Evolutionary conservation across 306 rosid genomes (phyloP), one percentile per base, ranked within the genome.

Genomic region (Herpetospermum pedunculosum): DNA sequence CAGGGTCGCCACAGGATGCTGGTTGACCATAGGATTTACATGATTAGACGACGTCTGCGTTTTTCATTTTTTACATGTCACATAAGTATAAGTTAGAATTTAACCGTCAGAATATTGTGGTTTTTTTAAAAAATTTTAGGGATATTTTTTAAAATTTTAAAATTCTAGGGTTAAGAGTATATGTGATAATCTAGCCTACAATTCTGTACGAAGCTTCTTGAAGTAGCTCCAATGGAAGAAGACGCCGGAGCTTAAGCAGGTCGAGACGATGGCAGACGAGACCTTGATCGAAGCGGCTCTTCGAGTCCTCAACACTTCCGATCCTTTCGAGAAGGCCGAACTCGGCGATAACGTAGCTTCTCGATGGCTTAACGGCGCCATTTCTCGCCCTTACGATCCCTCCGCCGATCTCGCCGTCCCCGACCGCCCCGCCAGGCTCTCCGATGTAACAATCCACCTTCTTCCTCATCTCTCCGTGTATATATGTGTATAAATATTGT

Each of bases 281-380:
- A 87, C 79, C 73, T 81, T 92, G 30, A 88, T 84, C 15, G 91
- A 85, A 67, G 91, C 92, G 46, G 98, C 92, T 76, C 85, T 88
- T 52, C 88, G 92, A 72, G 84, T 92, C 57, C 92, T 92, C 21
- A 87, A 84, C 83, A 87, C 92, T 16, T 83, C 86, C 63, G 91
- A 92, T 84, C 96, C 97, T 0, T 88, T 84, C 81, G 90, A 92
- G 81, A 92, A 92, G 80, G 96, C 97, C 10, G 87, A 74, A 19
- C 82, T 92, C 63, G 96, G 97, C 44, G 90, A 90, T 74, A 32
- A 75, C 0, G 89, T 82, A 18, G 98, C 96, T 38, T 53, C 84
- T 21, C 82, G 81, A 74, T 92, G 98, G 98, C 91, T 92, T 26
- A 23, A 81, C 6, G 98, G 92, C 50, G 37, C 68, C 49, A 85